phyloP scores from a whole-genome alignment of 2,329 filamentous ascomycete genomes.

The Capronia coronata region DNA sequence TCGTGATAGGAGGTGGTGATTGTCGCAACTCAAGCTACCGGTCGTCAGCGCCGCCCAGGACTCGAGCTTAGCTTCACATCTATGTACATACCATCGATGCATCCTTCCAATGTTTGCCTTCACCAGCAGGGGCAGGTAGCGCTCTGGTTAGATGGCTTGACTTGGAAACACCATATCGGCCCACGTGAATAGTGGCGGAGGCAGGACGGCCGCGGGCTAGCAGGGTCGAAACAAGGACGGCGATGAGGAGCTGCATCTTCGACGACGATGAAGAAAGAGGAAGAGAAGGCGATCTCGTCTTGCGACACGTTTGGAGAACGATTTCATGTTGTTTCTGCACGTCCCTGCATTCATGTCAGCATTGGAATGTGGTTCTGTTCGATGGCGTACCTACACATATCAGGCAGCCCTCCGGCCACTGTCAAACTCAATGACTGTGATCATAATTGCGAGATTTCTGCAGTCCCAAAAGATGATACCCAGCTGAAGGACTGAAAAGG shows the following conservation, averaged over 20 bases:
- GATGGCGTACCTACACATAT: neutral
- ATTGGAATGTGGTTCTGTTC: conserved; percentile 14
- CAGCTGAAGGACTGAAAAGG: too few species aligned
- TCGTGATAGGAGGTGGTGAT: conserved; percentile 14
- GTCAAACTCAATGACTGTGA: too few species aligned
- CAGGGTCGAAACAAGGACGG: conserved; percentile 1
- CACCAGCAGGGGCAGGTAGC: conserved; percentile 2
- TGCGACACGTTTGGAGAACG: neutral
- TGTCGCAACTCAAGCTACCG: conserved; percentile 5
- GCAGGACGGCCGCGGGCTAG: neutral
- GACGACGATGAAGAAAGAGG: neutral
- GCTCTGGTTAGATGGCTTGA: conserved; percentile 2
- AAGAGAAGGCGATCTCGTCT: neutral
- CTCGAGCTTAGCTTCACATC: neutral
- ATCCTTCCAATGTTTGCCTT: neutral
- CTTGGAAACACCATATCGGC: neutral
- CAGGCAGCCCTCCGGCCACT: too few species aligned
- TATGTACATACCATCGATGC: neutral
- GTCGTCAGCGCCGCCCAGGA: neutral
- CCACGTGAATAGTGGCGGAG: neutral
- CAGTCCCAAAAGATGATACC: too few species aligned
- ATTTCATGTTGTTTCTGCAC: conserved; percentile 15
- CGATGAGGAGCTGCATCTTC: conserved; percentile 5
- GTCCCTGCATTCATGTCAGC: conserved; percentile 15
- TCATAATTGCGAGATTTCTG: too few species aligned